Evolutionary conservation across 768 basidiomycete genomes (phyloP).

Genomic region (Artomyces pyxidatus): DNA sequence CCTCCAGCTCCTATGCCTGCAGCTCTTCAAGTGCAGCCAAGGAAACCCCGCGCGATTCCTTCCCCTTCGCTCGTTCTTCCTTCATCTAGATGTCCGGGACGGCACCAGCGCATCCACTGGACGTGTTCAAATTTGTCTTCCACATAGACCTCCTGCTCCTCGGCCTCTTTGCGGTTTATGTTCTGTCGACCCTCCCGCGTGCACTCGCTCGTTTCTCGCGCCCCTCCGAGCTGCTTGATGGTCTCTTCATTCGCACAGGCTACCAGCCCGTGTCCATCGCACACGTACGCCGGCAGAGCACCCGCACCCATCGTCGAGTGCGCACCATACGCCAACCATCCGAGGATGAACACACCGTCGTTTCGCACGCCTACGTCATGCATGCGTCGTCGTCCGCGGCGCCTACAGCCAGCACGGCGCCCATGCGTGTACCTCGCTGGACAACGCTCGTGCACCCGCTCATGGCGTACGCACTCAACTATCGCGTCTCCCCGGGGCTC

Average conservation of each 20-base stretch:
- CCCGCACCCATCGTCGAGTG: background rate
- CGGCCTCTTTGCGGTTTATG: constrained; percentile 9
- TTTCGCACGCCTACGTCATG: background rate
- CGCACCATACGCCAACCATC: background rate
- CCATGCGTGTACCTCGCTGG: constrained; percentile 30
- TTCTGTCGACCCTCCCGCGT: constrained; percentile 11
- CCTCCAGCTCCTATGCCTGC: too few relatives aligned
- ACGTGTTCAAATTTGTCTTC: constrained; percentile 4
- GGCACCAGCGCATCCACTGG: background rate
- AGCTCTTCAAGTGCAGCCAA: too few relatives aligned
- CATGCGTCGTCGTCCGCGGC: background rate
- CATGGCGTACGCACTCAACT: constrained; percentile 23
- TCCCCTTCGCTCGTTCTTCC: too few relatives aligned
- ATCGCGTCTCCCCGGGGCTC: constrained; percentile 27
- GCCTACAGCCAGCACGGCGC: constrained; percentile 9
- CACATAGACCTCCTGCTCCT: constrained; percentile 9
- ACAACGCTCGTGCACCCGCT: constrained; percentile 25
- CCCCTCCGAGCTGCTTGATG: constrained; percentile 10
- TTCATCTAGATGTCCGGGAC: too few relatives aligned
- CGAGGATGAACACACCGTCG: background rate
- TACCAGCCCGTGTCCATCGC: background rate
- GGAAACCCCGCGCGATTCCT: too few relatives aligned
- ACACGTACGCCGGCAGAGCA: background rate
- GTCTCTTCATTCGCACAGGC: constrained; percentile 9
- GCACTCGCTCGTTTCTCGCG: constrained; percentile 10